These are phyloP conservation scores for Microbotryum saponariae DNA, from an alignment of 1,284 basidiomycete species.

Conservation along the genomic window DNA sequence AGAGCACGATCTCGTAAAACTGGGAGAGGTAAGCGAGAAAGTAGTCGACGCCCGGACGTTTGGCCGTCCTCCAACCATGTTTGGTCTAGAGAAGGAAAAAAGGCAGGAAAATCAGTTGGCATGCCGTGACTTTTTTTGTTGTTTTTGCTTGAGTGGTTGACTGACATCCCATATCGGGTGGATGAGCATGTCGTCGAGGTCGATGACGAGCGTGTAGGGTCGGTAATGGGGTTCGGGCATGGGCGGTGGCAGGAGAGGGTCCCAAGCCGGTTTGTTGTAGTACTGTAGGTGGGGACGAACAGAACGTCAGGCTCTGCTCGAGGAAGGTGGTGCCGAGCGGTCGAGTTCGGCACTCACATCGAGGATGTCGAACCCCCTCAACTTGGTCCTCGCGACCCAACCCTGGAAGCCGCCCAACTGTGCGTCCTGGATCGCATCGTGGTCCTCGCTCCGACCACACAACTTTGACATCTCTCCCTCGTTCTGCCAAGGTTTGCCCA, in stretches of 20 bases:
- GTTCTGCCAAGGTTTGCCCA: slow-evolving; percentile 40
- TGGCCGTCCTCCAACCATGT: slow-evolving; percentile 46
- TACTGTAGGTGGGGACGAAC: slow-evolving; percentile 47
- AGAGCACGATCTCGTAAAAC: slow-evolving; percentile 95
- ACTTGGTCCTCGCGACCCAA: slow-evolving; percentile 25
- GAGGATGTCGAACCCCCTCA: slow-evolving; percentile 34
- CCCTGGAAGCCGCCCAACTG: slow-evolving; percentile 20
- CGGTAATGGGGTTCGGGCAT: slow-evolving; percentile 76
- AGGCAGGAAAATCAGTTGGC: too few species aligned
- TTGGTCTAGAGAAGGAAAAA: slow-evolving; percentile 32
- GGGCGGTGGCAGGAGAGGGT: slow-evolving; percentile 81
- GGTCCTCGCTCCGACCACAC: slow-evolving; percentile 27
- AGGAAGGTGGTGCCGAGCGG: background rate
- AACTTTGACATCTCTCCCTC: slow-evolving; percentile 36
- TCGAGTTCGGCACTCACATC: slow-evolving; percentile 28
- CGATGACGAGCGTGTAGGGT: slow-evolving; percentile 84
- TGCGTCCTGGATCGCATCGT: slow-evolving; percentile 23
- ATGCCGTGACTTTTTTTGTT: too few species aligned
- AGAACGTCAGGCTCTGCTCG: too few species aligned
- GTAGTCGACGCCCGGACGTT: slow-evolving; percentile 90
- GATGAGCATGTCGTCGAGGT: slow-evolving; percentile 85
- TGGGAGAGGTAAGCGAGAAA: slow-evolving; percentile 94
- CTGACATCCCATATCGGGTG: slow-evolving; percentile 90
- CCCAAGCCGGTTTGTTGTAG: slow-evolving; percentile 87
- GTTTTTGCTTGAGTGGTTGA: slow-evolving; percentile 25